These are phyloP conservation scores for Hippophae gyantsensis DNA, from an alignment of 306 rosid species.

Conservation along the genomic window DNA sequence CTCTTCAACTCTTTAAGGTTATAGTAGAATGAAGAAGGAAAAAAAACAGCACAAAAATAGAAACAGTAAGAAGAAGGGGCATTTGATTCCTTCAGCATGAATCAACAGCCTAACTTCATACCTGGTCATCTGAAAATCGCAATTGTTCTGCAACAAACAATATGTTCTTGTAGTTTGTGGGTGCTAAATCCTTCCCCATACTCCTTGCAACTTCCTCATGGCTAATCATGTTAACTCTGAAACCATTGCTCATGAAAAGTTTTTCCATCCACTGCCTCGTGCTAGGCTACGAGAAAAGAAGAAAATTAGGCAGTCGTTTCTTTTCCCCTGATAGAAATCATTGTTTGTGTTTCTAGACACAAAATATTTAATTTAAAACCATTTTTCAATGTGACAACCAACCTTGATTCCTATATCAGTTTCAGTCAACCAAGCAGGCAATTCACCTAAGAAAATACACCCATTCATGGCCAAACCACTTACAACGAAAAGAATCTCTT, in stretches of 20 bases:
- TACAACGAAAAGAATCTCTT: constrained; percentile 38
- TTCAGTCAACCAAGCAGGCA: constrained; percentile 53
- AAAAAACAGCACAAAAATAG: background rate
- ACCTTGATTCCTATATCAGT: constrained; percentile 44
- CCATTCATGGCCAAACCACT: constrained; percentile 63
- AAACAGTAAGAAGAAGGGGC: too few species aligned
- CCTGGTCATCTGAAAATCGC: constrained; percentile 66
- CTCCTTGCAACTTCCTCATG: constrained; percentile 40
- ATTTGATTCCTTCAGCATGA: background rate
- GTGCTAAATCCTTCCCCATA: constrained; percentile 36
- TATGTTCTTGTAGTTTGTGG: constrained; percentile 25
- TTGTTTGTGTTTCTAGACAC: too few species aligned
- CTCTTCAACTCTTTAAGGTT: background rate
- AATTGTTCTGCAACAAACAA: constrained; percentile 66
- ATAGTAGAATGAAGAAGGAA: background rate
- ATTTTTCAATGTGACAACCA: constrained; percentile 16
- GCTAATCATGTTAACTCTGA: constrained; percentile 46
- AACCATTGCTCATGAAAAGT: constrained; percentile 61
- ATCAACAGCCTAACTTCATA: constrained; percentile 8
- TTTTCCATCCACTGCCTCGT: constrained; percentile 50
- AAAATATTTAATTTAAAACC: background rate
- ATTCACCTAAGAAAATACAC: constrained; percentile 48
- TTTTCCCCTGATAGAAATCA: too few species aligned
- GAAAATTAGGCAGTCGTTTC: constrained; percentile 8
- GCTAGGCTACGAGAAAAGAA: constrained; percentile 28